These are phyloP conservation scores for Zalerion maritima DNA, from an alignment of 495 filamentous ascomycete species.

Conservation along the genomic window DNA sequence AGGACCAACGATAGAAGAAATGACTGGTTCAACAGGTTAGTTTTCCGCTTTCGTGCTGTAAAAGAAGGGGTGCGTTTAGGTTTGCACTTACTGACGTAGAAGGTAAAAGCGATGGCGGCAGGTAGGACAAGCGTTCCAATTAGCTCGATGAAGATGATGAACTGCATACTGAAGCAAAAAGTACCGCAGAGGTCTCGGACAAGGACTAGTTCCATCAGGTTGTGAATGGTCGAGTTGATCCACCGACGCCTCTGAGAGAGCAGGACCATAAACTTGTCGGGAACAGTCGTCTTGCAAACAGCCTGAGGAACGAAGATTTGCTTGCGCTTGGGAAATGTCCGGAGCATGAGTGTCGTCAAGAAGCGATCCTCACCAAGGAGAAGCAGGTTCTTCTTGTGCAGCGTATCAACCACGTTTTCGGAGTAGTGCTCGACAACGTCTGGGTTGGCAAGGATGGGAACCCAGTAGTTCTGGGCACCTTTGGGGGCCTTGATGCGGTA, in stretches of 20 bases:
- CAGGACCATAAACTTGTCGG: constrained; percentile 82
- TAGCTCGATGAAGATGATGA: constrained; percentile 91
- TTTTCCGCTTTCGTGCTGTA: constrained; percentile 1
- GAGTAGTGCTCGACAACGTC: constrained; percentile 99
- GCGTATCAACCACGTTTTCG: constrained; percentile 96
- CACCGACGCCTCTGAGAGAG: constrained; percentile 89
- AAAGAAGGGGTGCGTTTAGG: constrained; percentile 1
- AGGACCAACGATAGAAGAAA: constrained; percentile 68
- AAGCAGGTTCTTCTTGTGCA: constrained; percentile 96
- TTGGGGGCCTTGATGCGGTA: constrained; percentile 99
- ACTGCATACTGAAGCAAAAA: constrained; percentile 99
- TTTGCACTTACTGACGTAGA: constrained; percentile 68
- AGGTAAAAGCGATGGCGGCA: constrained; percentile 89
- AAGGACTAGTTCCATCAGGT: constrained; percentile 91
- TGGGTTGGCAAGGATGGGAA: constrained; percentile 94
- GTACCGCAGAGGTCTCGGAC: constrained; percentile 95
- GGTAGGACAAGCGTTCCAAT: constrained; percentile 89
- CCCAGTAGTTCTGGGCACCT: constrained; percentile 98
- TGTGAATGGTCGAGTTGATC: constrained; percentile 99
- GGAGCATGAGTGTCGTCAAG: constrained; percentile 90
- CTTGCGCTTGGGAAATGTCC: constrained; percentile 97
- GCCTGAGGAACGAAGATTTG: constrained; percentile 97
- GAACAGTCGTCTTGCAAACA: constrained; percentile 95
- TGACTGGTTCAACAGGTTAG: constrained; percentile 37
- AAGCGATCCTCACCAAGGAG: constrained; percentile 96